Conservation (phyloP, 495 filamentous ascomycete genomes). For the Aspergillus ostianus region DNA sequence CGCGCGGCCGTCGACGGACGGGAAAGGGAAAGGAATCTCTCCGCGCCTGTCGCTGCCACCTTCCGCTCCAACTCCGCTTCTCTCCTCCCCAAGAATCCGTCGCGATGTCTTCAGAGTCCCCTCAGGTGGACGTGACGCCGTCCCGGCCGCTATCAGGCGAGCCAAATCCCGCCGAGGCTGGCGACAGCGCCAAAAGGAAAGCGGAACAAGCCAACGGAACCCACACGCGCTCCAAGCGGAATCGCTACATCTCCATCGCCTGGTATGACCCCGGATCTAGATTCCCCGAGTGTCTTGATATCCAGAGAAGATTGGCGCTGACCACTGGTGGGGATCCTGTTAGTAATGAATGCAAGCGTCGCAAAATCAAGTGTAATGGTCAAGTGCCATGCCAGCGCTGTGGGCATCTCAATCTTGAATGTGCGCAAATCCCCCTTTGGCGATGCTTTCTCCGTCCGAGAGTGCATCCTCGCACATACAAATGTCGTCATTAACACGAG, state of each 20-base stretch:
- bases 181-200: conserved; percentile 46
- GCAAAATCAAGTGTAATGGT: conserved; percentile 95
- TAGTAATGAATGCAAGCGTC: conserved; percentile 85
- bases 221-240: conserved; percentile 52
- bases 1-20: conserved; percentile 20
- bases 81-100: conserved; percentile 4
- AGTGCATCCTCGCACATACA: neutral
- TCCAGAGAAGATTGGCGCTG: conserved; percentile 11
- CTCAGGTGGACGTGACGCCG: conserved; percentile 30
- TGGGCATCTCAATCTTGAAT: conserved; percentile 83
- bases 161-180: conserved; percentile 21
- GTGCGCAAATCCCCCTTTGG: conserved; percentile 32
- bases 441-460: too few species aligned
- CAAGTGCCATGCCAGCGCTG: conserved; percentile 85
- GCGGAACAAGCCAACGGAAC: conserved; percentile 48
- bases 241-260: conserved; percentile 87
- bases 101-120: conserved; percentile 42
- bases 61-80: conserved; percentile 15
- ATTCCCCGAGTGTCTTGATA: neutral
- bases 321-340: conserved; percentile 7
- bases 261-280: conserved; percentile 56
- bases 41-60: conserved; percentile 35
- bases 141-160: conserved; percentile 26
- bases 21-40: conserved; percentile 38
- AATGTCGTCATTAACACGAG: neutral